Evolutionary conservation across 2,329 filamentous ascomycete species (phyloP).

Genomic region (Apiospora malaysiana): DNA sequence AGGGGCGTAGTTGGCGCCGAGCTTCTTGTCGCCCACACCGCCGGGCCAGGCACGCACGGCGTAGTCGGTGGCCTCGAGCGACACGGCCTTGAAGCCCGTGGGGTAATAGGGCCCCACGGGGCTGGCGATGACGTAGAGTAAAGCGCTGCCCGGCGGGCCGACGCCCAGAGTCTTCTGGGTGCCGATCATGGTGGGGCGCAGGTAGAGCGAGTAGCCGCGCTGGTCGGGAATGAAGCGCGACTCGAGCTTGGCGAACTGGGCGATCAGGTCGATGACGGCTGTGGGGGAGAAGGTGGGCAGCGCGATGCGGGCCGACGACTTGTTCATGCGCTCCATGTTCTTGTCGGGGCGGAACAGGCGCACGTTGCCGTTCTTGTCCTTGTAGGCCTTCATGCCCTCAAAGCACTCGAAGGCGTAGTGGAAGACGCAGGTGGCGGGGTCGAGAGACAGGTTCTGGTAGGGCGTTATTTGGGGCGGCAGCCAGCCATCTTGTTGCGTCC

Average conservation of each 20-base stretch:
- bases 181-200: constrained; percentile 95
- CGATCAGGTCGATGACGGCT: constrained; percentile 80
- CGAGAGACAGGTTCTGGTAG: constrained; percentile 96
- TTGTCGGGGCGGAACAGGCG: constrained; percentile 92
- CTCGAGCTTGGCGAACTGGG: constrained; percentile 80
- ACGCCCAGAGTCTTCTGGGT: constrained; percentile 95
- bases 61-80: constrained; percentile 94
- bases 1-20: constrained; percentile 98
- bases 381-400: constrained; percentile 99
- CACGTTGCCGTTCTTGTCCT: constrained; percentile 77
- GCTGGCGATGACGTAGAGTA: constrained; percentile 94
- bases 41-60: constrained; percentile 97
- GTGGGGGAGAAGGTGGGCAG: constrained; percentile 82
- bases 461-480: constrained; percentile 81
- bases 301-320: constrained; percentile 88
- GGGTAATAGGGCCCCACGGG: constrained; percentile 98
- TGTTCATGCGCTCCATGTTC: constrained; percentile 96
- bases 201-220: constrained; percentile 92
- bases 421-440: constrained; percentile 95
- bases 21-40: constrained; percentile 96
- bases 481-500: constrained; percentile 88
- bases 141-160: constrained; percentile 85
- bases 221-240: constrained; percentile 86
- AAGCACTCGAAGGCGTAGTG: constrained; percentile 99
- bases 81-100: constrained; percentile 96